Evolutionary conservation across 768 basidiomycete species (phyloP).

Genomic region (Auriscalpium vulgare): DNA sequence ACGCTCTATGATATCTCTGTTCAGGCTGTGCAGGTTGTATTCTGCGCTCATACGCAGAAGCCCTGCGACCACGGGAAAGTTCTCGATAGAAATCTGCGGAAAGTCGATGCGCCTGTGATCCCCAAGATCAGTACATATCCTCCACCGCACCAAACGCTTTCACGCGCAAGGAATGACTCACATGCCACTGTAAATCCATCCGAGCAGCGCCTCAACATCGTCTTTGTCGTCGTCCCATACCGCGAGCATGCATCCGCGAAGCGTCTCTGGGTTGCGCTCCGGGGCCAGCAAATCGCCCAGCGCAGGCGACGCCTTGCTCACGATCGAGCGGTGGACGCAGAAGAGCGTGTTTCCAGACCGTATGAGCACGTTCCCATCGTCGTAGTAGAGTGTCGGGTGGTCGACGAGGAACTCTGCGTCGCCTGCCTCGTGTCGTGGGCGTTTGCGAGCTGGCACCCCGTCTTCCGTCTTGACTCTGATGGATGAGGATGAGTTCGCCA

Average conservation of each 20-base stretch:
- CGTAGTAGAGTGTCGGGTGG: conserved; percentile 11
- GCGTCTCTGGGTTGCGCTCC: neutral
- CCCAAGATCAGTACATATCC: neutral
- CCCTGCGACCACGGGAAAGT: conserved; percentile 10
- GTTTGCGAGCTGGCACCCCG: neutral
- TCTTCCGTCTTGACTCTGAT: neutral
- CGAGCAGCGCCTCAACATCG: conserved; percentile 10
- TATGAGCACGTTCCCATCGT: conserved; percentile 12
- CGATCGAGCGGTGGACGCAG: conserved; percentile 8
- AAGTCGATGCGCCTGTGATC: conserved; percentile 15
- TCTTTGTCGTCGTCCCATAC: conserved; percentile 7
- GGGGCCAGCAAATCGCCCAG: neutral
- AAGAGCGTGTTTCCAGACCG: conserved; percentile 2
- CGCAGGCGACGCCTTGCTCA: conserved; percentile 10
- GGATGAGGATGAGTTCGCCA: neutral
- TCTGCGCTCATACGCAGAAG: conserved; percentile 11
- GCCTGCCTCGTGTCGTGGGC: neutral
- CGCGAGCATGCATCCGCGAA: conserved; percentile 1
- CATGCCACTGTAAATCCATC: conserved; percentile 12
- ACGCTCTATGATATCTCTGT: conserved; percentile 1
- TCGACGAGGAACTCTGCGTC: neutral
- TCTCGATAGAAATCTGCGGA: conserved; percentile 8
- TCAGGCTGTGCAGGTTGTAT: conserved; percentile 2
- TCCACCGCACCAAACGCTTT: too few species aligned
- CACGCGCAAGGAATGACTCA: neutral